A percentile compares a stretch with the other conserved stretches of the same genome.
Evolutionary conservation across 306 rosid species (phyloP).

Genomic region (Vigna trinervia): DNA sequence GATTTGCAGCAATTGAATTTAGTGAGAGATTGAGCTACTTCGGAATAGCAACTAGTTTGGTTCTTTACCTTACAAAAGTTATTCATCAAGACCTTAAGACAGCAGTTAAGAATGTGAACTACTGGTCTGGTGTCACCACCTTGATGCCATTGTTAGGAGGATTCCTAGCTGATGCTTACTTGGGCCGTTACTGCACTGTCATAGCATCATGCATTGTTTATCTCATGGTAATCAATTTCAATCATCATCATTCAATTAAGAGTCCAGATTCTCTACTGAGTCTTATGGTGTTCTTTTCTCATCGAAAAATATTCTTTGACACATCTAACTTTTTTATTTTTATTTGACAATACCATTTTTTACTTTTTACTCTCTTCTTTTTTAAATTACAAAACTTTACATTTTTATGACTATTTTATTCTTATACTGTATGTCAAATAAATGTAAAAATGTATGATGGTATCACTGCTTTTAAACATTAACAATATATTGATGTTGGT

Average conservation of each 20-base stretch:
- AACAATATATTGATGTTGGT: too few species aligned
- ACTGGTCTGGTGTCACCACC: constrained; percentile 96
- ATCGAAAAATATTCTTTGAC: too few species aligned
- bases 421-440: too few species aligned
- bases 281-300: too few species aligned
- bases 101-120: constrained; percentile 83
- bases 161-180: constrained; percentile 88
- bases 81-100: constrained; percentile 79
- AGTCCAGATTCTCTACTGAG: too few species aligned
- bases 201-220: constrained; percentile 66
- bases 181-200: constrained; percentile 81
- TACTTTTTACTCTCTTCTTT: too few species aligned
- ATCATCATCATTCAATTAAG: not conserved
- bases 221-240: constrained; percentile 62
- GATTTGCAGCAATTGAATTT: constrained; percentile 82
- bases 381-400: too few species aligned
- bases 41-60: constrained; percentile 81
- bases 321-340: too few species aligned
- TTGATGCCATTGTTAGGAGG: constrained; percentile 89
- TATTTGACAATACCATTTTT: too few species aligned
- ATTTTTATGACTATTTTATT: too few species aligned
- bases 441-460: too few species aligned
- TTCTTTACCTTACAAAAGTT: constrained; percentile 77
- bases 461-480: too few species aligned
- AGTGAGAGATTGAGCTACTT: constrained; percentile 95